Base-by-base conservation (phyloP, 2,329 filamentous ascomycete species). In the Cladophialophora chaetospira region DNA sequence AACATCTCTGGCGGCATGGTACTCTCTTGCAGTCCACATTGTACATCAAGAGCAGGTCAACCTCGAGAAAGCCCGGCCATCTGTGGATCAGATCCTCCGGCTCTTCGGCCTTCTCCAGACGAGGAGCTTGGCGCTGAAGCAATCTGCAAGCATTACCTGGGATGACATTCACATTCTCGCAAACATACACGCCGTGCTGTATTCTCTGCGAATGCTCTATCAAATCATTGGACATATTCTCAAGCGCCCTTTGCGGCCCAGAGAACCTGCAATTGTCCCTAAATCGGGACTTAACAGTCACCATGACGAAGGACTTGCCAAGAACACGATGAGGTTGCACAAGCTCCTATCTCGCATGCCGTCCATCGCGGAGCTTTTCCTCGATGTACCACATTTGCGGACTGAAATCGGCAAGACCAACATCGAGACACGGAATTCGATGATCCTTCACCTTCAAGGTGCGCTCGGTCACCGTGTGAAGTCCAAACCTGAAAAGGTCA, bases 201-300 rank as follows among this genome's bases (percentile, higher is more conserved):
- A 88, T 66, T 88, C 85, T 0, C 66, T 88, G 1, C 77, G 84
- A 40, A 81, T 88, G 74, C 61, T 83, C 68, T 61, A 84, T 64
- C 68, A 89, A 38, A 57, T 62, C 6, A 48, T 31, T 9, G 11
- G 35, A 2, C 56, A 58, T 26, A 17, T 60, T 19, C 5, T 53
- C n/a, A 28, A 23, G 13, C 33, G 38, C 11, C 6, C 13, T 5
- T 17, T 11, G 10, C 25, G 11, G n/a, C 19, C 11, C 35, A 25
- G 17, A 19, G 13, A 4, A 15, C 6, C 19, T 25, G n/a, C 21
- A 26, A 13, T 10, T 28, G 11, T 8, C 6, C 19, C 26, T 10
- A 17, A 15, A 3, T 28, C 26, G 36, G 23, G n/a, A 17, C 23
- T 33, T 13, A 19, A 40, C 13, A 31, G 5, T 35, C 17, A 26